Evolutionary conservation across 345 rosid species (phyloP).

Genomic region (Acer negundo): DNA sequence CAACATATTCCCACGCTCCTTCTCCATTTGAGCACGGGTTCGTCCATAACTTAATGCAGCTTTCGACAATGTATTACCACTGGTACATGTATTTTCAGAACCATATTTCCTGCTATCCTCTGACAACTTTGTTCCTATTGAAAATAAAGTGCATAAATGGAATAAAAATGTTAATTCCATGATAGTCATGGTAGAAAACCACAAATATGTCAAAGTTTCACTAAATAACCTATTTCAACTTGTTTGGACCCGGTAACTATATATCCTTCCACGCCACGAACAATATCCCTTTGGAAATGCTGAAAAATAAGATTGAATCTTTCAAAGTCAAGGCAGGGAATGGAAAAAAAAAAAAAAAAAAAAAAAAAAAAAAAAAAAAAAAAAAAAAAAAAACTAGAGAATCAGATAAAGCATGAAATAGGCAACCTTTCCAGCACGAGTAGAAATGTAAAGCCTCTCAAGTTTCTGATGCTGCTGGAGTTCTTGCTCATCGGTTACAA

Average conservation of each 20-base stretch:
- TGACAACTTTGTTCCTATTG: slow-evolving; percentile 74
- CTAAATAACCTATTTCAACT: slow-evolving; percentile 77
- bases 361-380: no score
- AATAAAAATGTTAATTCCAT: neutral
- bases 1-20: slow-evolving; percentile 76
- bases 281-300: slow-evolving; percentile 93
- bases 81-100: slow-evolving; percentile 84
- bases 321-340: slow-evolving; percentile 11
- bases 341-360: neutral
- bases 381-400: no score
- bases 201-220: slow-evolving; percentile 13
- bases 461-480: slow-evolving; percentile 79
- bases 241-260: slow-evolving; percentile 84
- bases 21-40: slow-evolving; percentile 86
- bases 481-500: slow-evolving; percentile 75
- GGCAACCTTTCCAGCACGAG: slow-evolving; percentile 86
- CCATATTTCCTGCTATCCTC: slow-evolving; percentile 92
- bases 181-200: slow-evolving; percentile 10
- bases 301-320: slow-evolving; percentile 34
- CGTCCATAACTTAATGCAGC: slow-evolving; percentile 67
- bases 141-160: slow-evolving; percentile 18
- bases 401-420: slow-evolving; percentile 9
- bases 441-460: slow-evolving; percentile 90
- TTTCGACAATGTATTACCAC: slow-evolving; percentile 72
- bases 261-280: slow-evolving; percentile 92